Conservation (phyloP, 768 basidiomycete species). For the Russula lepida region DNA sequence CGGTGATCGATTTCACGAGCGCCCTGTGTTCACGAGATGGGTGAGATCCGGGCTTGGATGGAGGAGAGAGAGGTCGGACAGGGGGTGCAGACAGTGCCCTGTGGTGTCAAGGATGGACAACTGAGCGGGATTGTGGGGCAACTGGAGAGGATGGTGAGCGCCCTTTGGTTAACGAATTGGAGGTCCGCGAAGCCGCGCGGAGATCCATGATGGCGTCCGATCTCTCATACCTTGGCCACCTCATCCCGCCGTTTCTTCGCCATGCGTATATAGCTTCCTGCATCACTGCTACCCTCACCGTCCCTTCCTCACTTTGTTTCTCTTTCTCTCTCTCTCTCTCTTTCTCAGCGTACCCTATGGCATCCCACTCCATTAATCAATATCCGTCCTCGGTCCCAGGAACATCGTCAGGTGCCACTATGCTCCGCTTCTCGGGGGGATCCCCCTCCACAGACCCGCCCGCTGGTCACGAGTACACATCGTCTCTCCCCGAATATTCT, state of each 20-base stretch:
- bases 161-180: neutral
- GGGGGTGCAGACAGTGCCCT: neutral
- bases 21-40: neutral
- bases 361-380: constrained; percentile 18
- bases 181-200: constrained; percentile 19
- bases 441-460: constrained; percentile 15
- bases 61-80: neutral
- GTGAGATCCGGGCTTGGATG: constrained; percentile 9
- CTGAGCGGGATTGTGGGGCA: neutral
- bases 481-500: constrained; percentile 14
- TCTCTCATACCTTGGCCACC: constrained; percentile 15
- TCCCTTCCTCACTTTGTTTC: constrained; percentile 9
- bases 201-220: constrained; percentile 21
- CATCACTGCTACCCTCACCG: constrained; percentile 15
- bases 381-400: constrained; percentile 12
- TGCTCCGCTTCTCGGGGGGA: constrained; percentile 18
- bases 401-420: constrained; percentile 16
- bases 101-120: neutral
- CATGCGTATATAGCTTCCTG: constrained; percentile 21
- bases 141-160: neutral
- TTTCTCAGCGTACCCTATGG: constrained; percentile 10
- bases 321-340: constrained; percentile 3
- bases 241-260: constrained; percentile 19
- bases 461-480: constrained; percentile 17
- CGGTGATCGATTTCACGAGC: constrained; percentile 14